These are phyloP conservation scores for Oxalis stricta DNA, from an alignment of 441 rosid genomes.

Conservation along the genomic window DNA sequence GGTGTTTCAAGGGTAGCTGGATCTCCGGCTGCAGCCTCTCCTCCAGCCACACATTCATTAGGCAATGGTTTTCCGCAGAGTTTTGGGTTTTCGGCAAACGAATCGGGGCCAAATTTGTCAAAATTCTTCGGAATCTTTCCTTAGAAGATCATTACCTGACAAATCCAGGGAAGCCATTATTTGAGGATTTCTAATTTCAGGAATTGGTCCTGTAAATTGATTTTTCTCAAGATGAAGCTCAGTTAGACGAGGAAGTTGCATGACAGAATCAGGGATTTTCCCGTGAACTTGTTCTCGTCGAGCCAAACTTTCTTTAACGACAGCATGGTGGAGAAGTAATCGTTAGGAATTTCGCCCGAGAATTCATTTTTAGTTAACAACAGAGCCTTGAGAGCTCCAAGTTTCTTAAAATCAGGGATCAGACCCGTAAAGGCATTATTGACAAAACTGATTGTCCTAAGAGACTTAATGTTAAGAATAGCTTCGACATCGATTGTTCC, in stretches of 20 bases:
- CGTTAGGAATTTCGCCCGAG: slow-evolving; percentile 41
- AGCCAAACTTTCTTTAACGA: slow-evolving; percentile 58
- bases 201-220: slow-evolving; percentile 49
- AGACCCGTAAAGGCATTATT: slow-evolving; percentile 51
- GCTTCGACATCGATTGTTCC: slow-evolving; percentile 37
- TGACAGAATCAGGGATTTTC: slow-evolving; percentile 47
- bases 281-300: slow-evolving; percentile 37
- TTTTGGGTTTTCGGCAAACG: slow-evolving; percentile 30
- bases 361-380: slow-evolving; percentile 39
- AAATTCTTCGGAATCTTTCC: slow-evolving; percentile 48
- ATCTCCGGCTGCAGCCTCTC: not conserved
- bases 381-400: slow-evolving; percentile 38
- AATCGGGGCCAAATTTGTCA: slow-evolving; percentile 15
- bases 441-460: slow-evolving; percentile 40
- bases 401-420: slow-evolving; percentile 48
- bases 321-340: slow-evolving; percentile 35
- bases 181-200: slow-evolving; percentile 18
- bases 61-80: slow-evolving; percentile 49
- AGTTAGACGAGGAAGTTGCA: slow-evolving; percentile 24
- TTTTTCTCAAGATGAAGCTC: slow-evolving; percentile 68
- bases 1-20: not conserved
- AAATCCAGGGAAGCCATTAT: slow-evolving; percentile 29
- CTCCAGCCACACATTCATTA: slow-evolving; percentile 14
- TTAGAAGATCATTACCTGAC: slow-evolving; percentile 46
- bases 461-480: slow-evolving; percentile 23